phyloP scores from a whole-genome alignment of 108 stramenopile species.

The Cyclostephanos invisitatus region DNA sequence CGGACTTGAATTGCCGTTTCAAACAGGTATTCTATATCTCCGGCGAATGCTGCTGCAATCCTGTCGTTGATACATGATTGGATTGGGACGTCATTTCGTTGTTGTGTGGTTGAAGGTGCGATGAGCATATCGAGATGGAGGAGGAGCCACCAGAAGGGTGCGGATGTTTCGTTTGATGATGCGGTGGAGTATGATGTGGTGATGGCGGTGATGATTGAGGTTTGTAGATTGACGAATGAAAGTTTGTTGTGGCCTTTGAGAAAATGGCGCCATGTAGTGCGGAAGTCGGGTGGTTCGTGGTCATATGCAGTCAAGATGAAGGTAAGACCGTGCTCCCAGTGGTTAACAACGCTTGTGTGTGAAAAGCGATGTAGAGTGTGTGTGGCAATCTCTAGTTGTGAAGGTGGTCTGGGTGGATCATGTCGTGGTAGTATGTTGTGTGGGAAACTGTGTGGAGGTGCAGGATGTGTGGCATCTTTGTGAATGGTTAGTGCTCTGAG shows the following conservation, averaged over 20 bases:
- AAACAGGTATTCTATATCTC: slow-evolving; percentile 4
- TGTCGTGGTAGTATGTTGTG: neutral
- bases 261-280: neutral
- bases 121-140: slow-evolving; percentile 21
- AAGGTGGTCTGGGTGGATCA: neutral
- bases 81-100: neutral
- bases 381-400: neutral
- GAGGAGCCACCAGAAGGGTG: slow-evolving; percentile 24
- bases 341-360: neutral
- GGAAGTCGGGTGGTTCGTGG: neutral
- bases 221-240: too few relatives aligned
- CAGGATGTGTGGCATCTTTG: neutral
- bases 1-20: neutral
- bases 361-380: neutral
- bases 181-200: neutral
- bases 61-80: neutral
- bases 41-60: neutral
- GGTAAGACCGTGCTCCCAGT: neutral
- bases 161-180: neutral
- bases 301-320: neutral
- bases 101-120: neutral
- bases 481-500: neutral
- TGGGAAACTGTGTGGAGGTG: neutral
- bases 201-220: neutral
- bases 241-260: neutral